These are phyloP conservation scores for Colletotrichum neosansevieriae DNA, from an alignment of 2,329 filamentous ascomycete genomes.

Conservation along the genomic window DNA sequence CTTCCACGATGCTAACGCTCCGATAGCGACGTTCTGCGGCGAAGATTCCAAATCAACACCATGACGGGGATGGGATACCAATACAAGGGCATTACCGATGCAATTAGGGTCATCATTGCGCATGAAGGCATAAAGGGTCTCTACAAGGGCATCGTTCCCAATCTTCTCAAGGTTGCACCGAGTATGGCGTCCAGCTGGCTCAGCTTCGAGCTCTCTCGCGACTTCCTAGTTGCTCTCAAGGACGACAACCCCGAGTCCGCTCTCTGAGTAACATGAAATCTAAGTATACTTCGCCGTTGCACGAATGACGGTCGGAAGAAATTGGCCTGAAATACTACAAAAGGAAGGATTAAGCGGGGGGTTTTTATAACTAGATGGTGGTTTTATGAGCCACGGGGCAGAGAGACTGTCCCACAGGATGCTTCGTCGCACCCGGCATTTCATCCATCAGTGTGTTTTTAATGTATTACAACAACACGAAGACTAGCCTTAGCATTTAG, in stretches of 20 bases:
- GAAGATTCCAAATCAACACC: slow-evolving; percentile 98
- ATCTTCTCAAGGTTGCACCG: slow-evolving; percentile 95
- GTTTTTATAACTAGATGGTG: slow-evolving; percentile 29
- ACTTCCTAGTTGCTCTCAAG: slow-evolving; percentile 79
- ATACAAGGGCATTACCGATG: slow-evolving; percentile 89
- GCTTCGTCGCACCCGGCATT: slow-evolving; percentile 9
- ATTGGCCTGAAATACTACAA: not conserved
- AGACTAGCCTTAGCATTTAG: slow-evolving; percentile 21
- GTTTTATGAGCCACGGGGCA: slow-evolving; percentile 24
- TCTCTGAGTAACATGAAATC: slow-evolving; percentile 19
- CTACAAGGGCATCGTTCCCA: slow-evolving; percentile 96
- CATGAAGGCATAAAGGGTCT: slow-evolving; percentile 88
- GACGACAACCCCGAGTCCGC: slow-evolving; percentile 48
- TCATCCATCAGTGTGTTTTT: slow-evolving; percentile 36
- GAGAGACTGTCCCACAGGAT: slow-evolving; percentile 28
- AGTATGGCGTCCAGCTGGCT: slow-evolving; percentile 99
- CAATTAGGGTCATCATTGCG: slow-evolving; percentile 81
- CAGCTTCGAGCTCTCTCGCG: slow-evolving; percentile 93
- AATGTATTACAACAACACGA: slow-evolving; percentile 38
- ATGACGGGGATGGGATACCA: slow-evolving; percentile 99
- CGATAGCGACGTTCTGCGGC: slow-evolving; percentile 85
- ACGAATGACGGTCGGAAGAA: not conserved
- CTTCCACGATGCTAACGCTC: slow-evolving; percentile 43
- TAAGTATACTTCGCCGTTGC: not conserved
- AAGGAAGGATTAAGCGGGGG: slow-evolving; percentile 12